Evolutionary conservation across 2,329 filamentous ascomycete genomes (phyloP), one percentile per base, ranked within the genome.

Genomic region (Alternaria brassicae): DNA sequence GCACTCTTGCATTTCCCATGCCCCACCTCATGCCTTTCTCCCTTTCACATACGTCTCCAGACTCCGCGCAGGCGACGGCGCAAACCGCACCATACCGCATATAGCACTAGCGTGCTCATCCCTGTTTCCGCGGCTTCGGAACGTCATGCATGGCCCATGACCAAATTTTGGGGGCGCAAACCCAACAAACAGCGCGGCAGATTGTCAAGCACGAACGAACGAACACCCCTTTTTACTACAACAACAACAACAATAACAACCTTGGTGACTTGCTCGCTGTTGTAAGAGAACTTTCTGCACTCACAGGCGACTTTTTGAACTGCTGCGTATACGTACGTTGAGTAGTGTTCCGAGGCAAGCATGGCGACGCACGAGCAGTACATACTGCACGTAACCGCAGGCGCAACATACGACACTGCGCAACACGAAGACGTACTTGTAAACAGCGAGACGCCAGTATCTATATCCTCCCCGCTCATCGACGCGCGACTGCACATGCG

Each of bases 361-460:
- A 63, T 63, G 61, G 55, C 88, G 17, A 85, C 90, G 59, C 71
- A 77, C 65, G 70, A 74, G 57, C 89, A 91, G 67, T 97, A 95
- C 78, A 85, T 91, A 50, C 84, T 98, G 62, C 87, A 86, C 66
- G 89, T 97, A 55, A 96, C 92, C 0, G 92, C 92, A 1, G 94
- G 94, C 2, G 84, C 91, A 2, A 82, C 82, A 64, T 96, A 97
- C 79, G 87, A 95, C 74, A 78, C 83, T 32, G 78, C 83, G n/a
- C 85, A 85, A n/a, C 93, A 97, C 70, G 80, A 88, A 60, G 81
- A 87, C 27, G 88, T 97, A 9, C 85, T 86, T 3, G 90, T 97
- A 75, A 98, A 97, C 80, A 83, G 82, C 10, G 77, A 88, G 27
- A 78, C 86, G 58, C 84, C 88, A 0, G 74, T 90, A 2, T 81